Percentiles rank a stretch among this genome's conserved stretches.
Conservation (phyloP, 2,329 filamentous ascomycete species). For the Colletotrichum zoysiae region DNA sequence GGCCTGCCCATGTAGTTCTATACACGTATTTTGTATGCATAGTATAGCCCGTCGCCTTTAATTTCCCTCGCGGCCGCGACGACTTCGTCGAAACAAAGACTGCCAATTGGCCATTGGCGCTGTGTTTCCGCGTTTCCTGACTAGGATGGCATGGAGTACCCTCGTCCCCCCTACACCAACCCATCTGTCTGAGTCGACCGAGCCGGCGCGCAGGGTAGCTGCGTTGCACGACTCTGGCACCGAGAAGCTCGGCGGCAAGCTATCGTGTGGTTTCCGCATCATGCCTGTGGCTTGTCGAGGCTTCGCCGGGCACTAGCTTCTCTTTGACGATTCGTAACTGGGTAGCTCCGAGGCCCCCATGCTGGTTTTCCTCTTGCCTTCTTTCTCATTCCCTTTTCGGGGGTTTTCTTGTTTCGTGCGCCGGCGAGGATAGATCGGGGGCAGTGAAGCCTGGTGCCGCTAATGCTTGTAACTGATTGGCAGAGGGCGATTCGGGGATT, state of each 20-base stretch:
- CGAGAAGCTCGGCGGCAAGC: neutral
- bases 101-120: neutral
- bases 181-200: neutral
- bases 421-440: neutral
- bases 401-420: neutral
- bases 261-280: neutral
- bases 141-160: neutral
- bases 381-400: neutral
- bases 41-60: neutral
- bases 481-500: no score
- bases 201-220: neutral
- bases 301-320: neutral
- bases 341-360: neutral
- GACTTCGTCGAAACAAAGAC: neutral
- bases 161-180: neutral
- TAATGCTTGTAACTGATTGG: no score
- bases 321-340: neutral
- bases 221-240: neutral
- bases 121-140: neutral
- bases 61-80: neutral
- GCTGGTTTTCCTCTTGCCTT: no score
- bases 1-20: neutral
- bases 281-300: neutral
- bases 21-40: neutral
- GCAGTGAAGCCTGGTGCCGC: no score